Base-by-base conservation (phyloP, 2,329 filamentous ascomycete genomes). In the Phyllosticta paracitricarpa region DNA sequence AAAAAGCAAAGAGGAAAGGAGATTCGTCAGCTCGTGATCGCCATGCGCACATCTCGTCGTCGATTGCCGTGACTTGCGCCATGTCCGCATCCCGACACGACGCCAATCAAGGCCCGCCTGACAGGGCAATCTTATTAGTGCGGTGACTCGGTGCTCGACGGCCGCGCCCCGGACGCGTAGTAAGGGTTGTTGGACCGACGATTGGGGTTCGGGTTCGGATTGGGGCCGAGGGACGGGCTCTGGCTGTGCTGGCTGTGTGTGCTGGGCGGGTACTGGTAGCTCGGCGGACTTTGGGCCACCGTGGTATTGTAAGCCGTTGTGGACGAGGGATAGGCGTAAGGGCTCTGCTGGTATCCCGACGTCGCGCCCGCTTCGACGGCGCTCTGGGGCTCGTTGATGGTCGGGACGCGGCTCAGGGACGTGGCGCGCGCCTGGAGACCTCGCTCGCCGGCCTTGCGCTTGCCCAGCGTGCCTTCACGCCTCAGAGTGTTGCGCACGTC, bases 401-500 rank as follows among this genome's bases (percentile, higher is more conserved):
- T 54, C 19, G 52, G 52, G 9, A 54, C 52, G 40, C 40, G 40
- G 40, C 14, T 48, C 12, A 48, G 40, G 14, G 40, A 19, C 40
- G 40, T 17, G 2, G 14, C 14, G 12, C 40, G 40, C 40, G 40
- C 40, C 22, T 28, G 22, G 9, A 54, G 25, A 28, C 52, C 19
- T 3, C 52, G 22, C 22, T 25, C 54, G 8, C 59, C 59, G 65
- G 51, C 71, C 58, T 71, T 73, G 61, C 78, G 72, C 67, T 77
- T 78, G 28, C 78, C 79, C 9, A 68, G 68, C 4, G 75, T 78
- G 69, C 71, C 77, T 53, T 72, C 76, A 57, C 78, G 76, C 60
- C 73, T 72, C 1, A 81, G 68, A 12, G 79, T 63, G 26, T 76
- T 74, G 22, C 75, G 73, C 12, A 81, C 73, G 59, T 80, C 77